Evolutionary conservation across 257 asterid genomes (phyloP).

Genomic region (Fraxinus quadrangulata): DNA sequence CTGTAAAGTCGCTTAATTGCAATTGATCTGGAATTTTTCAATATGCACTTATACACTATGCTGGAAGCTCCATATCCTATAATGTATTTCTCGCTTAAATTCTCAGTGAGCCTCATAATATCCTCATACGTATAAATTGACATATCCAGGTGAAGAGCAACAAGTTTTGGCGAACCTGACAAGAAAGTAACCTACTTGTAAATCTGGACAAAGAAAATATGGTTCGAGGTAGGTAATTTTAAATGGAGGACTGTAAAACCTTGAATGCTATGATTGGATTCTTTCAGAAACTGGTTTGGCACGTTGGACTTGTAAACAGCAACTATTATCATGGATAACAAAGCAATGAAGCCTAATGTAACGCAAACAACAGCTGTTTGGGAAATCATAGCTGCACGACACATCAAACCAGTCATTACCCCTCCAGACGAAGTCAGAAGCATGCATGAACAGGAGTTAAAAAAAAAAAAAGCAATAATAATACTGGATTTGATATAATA

Average conservation of each 20-base stretch:
- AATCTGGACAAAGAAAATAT: neutral
- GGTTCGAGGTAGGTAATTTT: neutral
- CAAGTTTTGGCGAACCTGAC: slow-evolving; percentile 71
- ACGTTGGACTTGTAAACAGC: slow-evolving; percentile 78
- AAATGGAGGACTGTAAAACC: slow-evolving; percentile 33
- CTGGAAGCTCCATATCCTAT: slow-evolving; percentile 97
- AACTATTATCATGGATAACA: slow-evolving; percentile 69
- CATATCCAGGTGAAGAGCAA: slow-evolving; percentile 93
- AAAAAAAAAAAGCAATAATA: neutral
- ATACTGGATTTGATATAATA: neutral
- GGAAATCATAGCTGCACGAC: slow-evolving; percentile 61
- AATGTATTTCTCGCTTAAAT: slow-evolving; percentile 76
- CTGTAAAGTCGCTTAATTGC: slow-evolving; percentile 94
- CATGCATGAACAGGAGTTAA: neutral
- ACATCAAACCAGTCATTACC: neutral
- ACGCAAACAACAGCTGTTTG: slow-evolving; percentile 66
- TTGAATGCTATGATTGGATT: slow-evolving; percentile 48
- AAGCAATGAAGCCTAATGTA: slow-evolving; percentile 59
- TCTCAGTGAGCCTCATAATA: slow-evolving; percentile 87
- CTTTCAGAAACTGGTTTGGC: slow-evolving; percentile 48
- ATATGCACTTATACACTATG: slow-evolving; percentile 77
- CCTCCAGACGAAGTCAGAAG: neutral
- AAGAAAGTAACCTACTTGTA: neutral
- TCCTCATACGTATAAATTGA: slow-evolving; percentile 92
- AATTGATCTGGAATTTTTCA: slow-evolving; percentile 85